Conservation (phyloP, 805 yeast species). For the Brettanomyces naardenensis region DNA sequence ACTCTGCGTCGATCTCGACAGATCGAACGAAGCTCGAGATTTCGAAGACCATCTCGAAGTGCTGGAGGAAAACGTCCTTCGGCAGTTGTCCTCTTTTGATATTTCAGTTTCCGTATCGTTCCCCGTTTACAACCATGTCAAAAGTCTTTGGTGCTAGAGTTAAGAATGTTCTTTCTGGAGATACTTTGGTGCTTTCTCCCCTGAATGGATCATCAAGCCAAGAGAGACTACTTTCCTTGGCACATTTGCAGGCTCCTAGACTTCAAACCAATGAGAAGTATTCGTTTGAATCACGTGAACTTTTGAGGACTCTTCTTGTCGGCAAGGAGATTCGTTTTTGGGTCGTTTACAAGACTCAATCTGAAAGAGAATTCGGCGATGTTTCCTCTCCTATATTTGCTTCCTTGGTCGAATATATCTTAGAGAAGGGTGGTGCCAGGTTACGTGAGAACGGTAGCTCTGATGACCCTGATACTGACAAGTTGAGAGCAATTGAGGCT, state of each 20-base stretch:
- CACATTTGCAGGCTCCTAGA: constrained; percentile 55
- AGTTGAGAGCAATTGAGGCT: constrained; percentile 34
- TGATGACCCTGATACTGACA: constrained; percentile 29
- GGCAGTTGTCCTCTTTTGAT: too few relatives aligned
- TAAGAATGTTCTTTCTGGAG: constrained; percentile 63
- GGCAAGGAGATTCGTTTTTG: constrained; percentile 58
- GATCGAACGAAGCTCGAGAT: too few relatives aligned
- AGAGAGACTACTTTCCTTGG: constrained; percentile 58
- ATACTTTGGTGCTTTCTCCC: constrained; percentile 57
- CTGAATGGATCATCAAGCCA: constrained; percentile 38
- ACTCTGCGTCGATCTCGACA: too few relatives aligned
- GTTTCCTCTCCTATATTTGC: constrained; percentile 53
- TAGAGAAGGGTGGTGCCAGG: constrained; percentile 54
- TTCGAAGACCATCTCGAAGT: too few relatives aligned
- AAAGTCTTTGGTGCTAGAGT: constrained; percentile 48
- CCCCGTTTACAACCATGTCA: constrained; percentile 24
- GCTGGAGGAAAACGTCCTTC: too few relatives aligned
- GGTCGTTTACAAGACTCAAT: constrained; percentile 44
- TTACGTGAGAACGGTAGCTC: constrained; percentile 41
- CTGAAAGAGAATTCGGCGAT: constrained; percentile 67
- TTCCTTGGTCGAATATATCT: constrained; percentile 48
- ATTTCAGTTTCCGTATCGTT: too few relatives aligned
- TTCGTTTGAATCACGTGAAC: constrained; percentile 55
- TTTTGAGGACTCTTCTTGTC: constrained; percentile 49
- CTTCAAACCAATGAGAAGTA: constrained; percentile 34